phyloP scores from a whole-genome alignment of 2,329 filamentous ascomycete species.

The Cladosporium phlei region DNA sequence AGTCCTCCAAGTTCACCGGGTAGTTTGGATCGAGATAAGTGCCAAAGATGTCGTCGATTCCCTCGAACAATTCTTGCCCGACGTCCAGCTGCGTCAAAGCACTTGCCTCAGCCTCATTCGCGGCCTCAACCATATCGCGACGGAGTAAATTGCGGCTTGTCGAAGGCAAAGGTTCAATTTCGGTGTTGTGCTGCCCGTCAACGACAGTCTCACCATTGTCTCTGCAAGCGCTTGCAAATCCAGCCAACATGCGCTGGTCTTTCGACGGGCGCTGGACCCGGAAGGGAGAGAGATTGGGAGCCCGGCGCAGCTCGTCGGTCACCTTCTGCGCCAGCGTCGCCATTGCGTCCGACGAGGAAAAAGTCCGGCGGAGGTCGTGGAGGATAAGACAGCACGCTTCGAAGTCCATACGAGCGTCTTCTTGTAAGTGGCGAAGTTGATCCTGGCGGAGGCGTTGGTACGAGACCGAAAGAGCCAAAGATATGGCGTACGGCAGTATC shows the following conservation, averaged over 20 bases:
- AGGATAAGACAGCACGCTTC: conserved; percentile 41
- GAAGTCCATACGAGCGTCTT: conserved; percentile 43
- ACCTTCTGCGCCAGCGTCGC: conserved; percentile 33
- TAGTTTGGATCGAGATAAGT: conserved; percentile 33
- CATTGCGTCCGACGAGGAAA: conserved; percentile 45
- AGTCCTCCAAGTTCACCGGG: conserved; percentile 31
- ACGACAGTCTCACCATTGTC: conserved; percentile 12
- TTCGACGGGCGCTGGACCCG: conserved; percentile 20
- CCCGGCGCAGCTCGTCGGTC: conserved; percentile 27
- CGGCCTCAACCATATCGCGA: background rate
- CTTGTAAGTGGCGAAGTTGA: conserved; percentile 44
- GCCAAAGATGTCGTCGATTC: conserved; percentile 32
- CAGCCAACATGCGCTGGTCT: conserved; percentile 10
- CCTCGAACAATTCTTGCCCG: conserved; percentile 25
- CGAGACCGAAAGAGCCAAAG: conserved; percentile 52
- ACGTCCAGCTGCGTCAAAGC: background rate
- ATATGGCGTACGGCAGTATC: conserved; percentile 52
- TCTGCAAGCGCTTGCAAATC: conserved; percentile 10
- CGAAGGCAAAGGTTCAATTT: conserved; percentile 2
- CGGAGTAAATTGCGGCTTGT: background rate
- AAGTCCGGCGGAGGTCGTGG: conserved; percentile 40
- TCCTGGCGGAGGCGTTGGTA: conserved; percentile 54
- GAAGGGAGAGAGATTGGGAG: conserved; percentile 25
- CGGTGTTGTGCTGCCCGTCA: conserved; percentile 1
- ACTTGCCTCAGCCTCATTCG: background rate